These are phyloP conservation scores for Starmerella ratchasimensis DNA, from an alignment of 805 yeast species.

Conservation along the genomic window DNA sequence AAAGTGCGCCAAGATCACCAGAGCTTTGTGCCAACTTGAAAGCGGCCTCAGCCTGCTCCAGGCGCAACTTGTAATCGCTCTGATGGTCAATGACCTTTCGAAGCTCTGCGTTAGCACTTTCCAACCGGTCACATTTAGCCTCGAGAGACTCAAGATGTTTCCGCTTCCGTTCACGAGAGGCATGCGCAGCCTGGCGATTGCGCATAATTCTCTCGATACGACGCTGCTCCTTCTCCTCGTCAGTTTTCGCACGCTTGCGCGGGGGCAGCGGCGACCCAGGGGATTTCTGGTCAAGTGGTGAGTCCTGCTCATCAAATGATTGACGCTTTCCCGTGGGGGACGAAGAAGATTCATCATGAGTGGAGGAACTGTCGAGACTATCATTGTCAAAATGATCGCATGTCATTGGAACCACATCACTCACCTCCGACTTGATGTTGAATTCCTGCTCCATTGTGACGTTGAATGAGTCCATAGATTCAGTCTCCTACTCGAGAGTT, in stretches of 20 bases:
- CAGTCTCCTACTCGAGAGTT: neutral
- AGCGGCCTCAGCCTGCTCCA: slow-evolving; percentile 20
- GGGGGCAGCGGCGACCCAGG: slow-evolving; percentile 52
- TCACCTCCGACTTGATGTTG: slow-evolving; percentile 19
- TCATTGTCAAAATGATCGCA: slow-evolving; percentile 14
- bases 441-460: slow-evolving; percentile 14
- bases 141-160: slow-evolving; percentile 80
- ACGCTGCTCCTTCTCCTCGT: slow-evolving; percentile 94
- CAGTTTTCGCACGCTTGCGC: slow-evolving; percentile 89
- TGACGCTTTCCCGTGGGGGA: slow-evolving; percentile 1
- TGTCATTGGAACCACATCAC: slow-evolving; percentile 6
- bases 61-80: slow-evolving; percentile 9
- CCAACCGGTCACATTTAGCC: slow-evolving; percentile 29
- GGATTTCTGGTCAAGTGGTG: slow-evolving; percentile 2
- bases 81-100: slow-evolving; percentile 9
- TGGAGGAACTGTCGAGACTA: slow-evolving; percentile 10
- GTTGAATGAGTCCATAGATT: slow-evolving; percentile 14
- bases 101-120: slow-evolving; percentile 22
- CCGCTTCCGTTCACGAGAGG: slow-evolving; percentile 91
- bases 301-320: slow-evolving; percentile 14
- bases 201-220: slow-evolving; percentile 83
- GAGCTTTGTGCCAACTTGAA: slow-evolving; percentile 16
- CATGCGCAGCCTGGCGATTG: slow-evolving; percentile 94
- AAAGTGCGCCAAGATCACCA: slow-evolving; percentile 14
- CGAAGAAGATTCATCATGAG: neutral